These are phyloP conservation scores for Suillus cothurnatus DNA, from an alignment of 768 basidiomycete genomes.

Conservation along the genomic window DNA sequence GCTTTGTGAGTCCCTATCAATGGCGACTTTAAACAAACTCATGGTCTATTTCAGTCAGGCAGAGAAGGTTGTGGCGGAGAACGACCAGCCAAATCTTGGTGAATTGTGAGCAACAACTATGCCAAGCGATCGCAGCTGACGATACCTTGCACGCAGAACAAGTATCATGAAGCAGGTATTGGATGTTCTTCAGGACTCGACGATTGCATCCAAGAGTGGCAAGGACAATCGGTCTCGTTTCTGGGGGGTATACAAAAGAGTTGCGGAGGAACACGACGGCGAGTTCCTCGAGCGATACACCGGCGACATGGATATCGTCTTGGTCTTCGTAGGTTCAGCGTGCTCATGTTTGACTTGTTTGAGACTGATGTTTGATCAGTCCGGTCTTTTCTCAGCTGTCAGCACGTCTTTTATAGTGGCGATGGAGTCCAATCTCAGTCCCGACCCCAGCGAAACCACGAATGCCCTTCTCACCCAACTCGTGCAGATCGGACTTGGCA, in stretches of 20 bases:
- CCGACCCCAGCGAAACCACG: slow-evolving; percentile 15
- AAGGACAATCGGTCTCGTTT: slow-evolving; percentile 8
- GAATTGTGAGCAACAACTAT: background rate
- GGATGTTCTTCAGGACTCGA: background rate
- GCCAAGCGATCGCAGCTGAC: background rate
- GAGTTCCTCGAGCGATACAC: slow-evolving; percentile 20
- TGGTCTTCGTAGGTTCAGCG: slow-evolving; percentile 22
- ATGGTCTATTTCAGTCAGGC: background rate
- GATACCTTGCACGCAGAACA: background rate
- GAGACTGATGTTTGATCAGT: slow-evolving; percentile 5
- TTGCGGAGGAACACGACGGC: slow-evolving; percentile 18
- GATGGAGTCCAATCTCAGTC: slow-evolving; percentile 12
- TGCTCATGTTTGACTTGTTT: background rate
- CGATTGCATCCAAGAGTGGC: background rate
- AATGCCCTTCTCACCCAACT: slow-evolving; percentile 14
- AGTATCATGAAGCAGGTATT: background rate
- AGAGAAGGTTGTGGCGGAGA: background rate
- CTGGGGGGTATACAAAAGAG: slow-evolving; percentile 15
- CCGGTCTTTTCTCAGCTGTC: slow-evolving; percentile 19
- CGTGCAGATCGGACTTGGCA: slow-evolving; percentile 5
- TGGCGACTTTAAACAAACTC: background rate
- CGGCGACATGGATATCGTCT: slow-evolving; percentile 19
- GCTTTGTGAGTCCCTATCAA: background rate
- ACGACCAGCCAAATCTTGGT: background rate
- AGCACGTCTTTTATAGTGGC: slow-evolving; percentile 13